A percentile compares a stretch with the other conserved stretches of the same genome.
Evolutionary conservation across 345 rosid genomes (phyloP).

Genomic region (Trapa bicornis): DNA sequence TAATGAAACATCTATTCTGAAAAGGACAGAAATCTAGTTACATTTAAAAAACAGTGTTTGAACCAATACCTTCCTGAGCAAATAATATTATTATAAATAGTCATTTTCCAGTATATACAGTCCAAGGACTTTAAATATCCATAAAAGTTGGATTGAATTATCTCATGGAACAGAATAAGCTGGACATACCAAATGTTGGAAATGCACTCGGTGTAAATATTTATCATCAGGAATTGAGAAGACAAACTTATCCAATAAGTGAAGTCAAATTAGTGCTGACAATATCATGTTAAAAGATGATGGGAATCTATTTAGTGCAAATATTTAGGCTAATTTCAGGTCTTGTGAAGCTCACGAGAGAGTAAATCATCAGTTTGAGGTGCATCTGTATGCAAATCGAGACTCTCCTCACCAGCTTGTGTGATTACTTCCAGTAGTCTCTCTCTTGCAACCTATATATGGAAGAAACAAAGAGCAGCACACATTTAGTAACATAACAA

Average conservation of each 20-base stretch:
- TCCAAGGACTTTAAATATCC: not conserved
- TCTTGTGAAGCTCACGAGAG: slow-evolving; percentile 36
- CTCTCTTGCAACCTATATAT: slow-evolving; percentile 60
- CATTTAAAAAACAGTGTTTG: not conserved
- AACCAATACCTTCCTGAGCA: not conserved
- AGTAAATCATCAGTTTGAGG: slow-evolving; percentile 47
- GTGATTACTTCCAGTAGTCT: slow-evolving; percentile 59
- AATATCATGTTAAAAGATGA: not conserved
- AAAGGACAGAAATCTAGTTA: not conserved
- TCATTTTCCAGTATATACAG: not conserved
- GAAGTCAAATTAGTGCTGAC: not conserved
- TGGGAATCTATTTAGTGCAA: not conserved
- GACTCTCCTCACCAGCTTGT: slow-evolving; percentile 56
- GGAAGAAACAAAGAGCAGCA: not conserved
- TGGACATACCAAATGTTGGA: not conserved
- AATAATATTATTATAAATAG: not conserved
- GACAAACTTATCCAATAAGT: not conserved
- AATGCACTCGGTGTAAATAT: not conserved
- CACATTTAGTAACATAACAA: not conserved
- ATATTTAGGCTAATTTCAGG: not conserved
- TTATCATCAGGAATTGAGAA: not conserved
- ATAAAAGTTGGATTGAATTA: not conserved
- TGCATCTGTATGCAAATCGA: slow-evolving; percentile 44
- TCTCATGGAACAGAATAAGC: not conserved
- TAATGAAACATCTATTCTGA: not conserved